These are phyloP conservation scores for rapeseed (Brassica napus) DNA, from an alignment of 345 rosid genomes.

Conservation along the genomic window DNA sequence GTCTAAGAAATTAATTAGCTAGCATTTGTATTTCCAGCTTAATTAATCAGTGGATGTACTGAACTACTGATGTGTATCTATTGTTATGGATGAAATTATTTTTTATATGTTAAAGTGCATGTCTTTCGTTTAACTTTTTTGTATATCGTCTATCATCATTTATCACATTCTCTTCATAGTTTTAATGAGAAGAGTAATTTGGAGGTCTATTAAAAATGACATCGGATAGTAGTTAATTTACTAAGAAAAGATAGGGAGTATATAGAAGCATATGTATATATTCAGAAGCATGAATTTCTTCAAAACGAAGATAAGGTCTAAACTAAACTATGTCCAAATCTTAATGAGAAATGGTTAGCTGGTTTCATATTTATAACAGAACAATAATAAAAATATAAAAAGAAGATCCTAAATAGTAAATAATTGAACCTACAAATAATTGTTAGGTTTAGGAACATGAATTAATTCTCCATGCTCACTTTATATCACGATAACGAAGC, in stretches of 20 bases:
- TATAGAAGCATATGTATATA: background rate
- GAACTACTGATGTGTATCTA: conserved; percentile 26
- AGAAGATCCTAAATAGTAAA: background rate
- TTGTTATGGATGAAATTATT: conserved; percentile 5
- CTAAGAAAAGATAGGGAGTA: background rate
- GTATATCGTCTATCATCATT: too few relatives aligned
- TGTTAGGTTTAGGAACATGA: background rate
- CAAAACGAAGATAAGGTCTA: background rate
- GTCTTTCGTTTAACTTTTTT: background rate
- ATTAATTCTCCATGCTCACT: conserved; percentile 1
- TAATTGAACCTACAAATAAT: background rate
- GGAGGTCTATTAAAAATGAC: background rate
- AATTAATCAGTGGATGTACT: conserved; percentile 37
- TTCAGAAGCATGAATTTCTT: background rate
- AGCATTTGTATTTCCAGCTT: conserved; percentile 39
- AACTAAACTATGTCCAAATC: background rate
- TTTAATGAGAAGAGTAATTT: too few relatives aligned
- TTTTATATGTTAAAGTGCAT: background rate
- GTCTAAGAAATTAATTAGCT: conserved; percentile 9
- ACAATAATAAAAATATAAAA: background rate
- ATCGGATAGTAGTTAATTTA: background rate
- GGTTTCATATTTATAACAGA: background rate
- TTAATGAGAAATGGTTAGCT: background rate
- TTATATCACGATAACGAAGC: conserved; percentile 26
- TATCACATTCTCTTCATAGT: background rate